phyloP scores from a whole-genome alignment of 2,329 filamentous ascomycete species.

The Scedosporium dehoogii region DNA sequence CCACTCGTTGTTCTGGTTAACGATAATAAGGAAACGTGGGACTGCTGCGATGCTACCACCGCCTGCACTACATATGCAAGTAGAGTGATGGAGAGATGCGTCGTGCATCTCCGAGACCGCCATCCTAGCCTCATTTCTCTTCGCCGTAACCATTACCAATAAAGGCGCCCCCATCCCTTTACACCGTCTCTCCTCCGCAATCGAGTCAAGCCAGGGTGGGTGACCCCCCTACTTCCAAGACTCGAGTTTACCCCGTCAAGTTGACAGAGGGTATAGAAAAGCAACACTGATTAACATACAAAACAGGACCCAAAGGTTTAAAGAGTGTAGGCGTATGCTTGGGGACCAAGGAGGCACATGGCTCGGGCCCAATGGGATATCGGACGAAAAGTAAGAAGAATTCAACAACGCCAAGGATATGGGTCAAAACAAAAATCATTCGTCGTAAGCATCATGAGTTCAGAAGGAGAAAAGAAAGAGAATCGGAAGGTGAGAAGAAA shows the following conservation, averaged over 20 bases:
- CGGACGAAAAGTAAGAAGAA: background rate
- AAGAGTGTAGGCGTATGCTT: background rate
- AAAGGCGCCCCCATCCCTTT: no score
- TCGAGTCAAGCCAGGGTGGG: no score
- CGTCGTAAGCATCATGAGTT: background rate
- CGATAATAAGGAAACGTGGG: background rate
- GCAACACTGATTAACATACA: background rate
- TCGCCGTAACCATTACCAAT: no score
- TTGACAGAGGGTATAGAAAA: background rate
- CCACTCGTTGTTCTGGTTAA: background rate
- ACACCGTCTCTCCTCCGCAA: no score
- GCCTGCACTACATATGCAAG: background rate
- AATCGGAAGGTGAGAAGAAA: conserved; percentile 4
- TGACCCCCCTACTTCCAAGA: background rate
- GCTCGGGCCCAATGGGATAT: conserved; percentile 1
- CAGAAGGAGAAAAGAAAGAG: background rate
- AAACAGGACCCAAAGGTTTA: conserved; percentile 2
- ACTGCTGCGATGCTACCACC: background rate
- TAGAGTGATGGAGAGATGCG: background rate
- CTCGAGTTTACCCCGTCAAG: background rate
- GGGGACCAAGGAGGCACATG: conserved; percentile 3
- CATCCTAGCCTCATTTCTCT: background rate
- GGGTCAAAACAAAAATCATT: background rate
- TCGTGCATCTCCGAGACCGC: background rate
- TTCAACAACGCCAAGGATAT: background rate